Conservation (phyloP, 2,329 filamentous ascomycete species). For the Cordyceps fumosorosea region DNA sequence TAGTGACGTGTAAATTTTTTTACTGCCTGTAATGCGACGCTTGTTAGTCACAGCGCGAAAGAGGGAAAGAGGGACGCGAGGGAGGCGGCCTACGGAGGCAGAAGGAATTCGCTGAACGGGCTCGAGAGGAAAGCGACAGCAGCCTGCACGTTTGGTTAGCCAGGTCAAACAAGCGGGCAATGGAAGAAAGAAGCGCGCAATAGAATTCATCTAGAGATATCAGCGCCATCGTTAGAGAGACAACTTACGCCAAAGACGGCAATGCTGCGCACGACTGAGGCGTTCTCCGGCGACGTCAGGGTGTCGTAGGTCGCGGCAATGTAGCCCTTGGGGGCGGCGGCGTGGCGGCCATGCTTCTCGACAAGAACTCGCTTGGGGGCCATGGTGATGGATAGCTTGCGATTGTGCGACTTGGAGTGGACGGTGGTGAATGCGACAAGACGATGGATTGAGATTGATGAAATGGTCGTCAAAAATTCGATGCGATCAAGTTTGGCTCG, state of each 20-base stretch:
- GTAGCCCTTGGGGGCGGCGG: slow-evolving; percentile 43
- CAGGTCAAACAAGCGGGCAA: background rate
- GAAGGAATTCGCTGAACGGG: slow-evolving; percentile 59
- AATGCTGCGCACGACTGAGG: slow-evolving; percentile 60
- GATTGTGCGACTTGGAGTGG: background rate
- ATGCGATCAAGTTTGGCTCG: slow-evolving; percentile 1
- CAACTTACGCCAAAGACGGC: slow-evolving; percentile 59
- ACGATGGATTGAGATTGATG: background rate
- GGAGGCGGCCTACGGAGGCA: slow-evolving; percentile 50
- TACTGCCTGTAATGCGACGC: background rate
- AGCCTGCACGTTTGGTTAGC: slow-evolving; percentile 35
- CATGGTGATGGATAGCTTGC: slow-evolving; percentile 39
- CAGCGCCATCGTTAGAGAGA: background rate
- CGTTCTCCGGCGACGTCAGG: slow-evolving; percentile 61
- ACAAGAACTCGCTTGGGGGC: slow-evolving; percentile 53
- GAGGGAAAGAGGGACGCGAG: background rate
- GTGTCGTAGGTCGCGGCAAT: slow-evolving; percentile 53
- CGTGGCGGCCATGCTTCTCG: slow-evolving; percentile 37
- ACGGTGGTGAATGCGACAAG: slow-evolving; percentile 7
- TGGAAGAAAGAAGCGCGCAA: background rate
- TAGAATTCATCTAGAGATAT: background rate
- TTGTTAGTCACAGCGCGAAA: background rate
- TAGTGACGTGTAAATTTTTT: background rate
- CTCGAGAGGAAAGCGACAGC: slow-evolving; percentile 62
- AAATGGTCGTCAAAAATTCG: background rate